Evolutionary conservation across 2,329 filamentous ascomycete genomes (phyloP).

Genomic region (Colletotrichum somersetense): DNA sequence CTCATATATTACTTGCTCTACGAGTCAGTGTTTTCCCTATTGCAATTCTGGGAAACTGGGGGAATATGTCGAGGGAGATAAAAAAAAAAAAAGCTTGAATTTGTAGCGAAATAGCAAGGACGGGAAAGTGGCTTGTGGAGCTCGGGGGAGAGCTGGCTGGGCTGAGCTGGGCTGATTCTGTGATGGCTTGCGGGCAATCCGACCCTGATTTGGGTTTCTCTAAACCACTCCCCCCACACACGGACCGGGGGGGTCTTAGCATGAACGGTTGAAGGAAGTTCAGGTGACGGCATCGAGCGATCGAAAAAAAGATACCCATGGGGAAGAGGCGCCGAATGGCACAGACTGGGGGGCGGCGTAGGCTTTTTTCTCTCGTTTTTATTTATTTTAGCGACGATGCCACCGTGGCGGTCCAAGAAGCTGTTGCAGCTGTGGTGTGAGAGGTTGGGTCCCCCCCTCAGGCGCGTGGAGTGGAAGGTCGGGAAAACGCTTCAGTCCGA

Average conservation of each 20-base stretch:
- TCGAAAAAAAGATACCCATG: neutral
- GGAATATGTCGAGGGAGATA: neutral
- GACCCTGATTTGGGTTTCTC: neutral
- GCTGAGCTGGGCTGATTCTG: neutral
- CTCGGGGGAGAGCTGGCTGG: neutral
- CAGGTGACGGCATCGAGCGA: slow-evolving; percentile 5
- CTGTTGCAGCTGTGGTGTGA: neutral
- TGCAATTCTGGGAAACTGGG: neutral
- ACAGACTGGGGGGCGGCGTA: slow-evolving; percentile 10
- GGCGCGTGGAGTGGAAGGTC: no score
- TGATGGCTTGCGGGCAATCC: no score
- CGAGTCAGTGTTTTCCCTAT: slow-evolving; percentile 12
- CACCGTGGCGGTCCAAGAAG: neutral
- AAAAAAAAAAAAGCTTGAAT: neutral
- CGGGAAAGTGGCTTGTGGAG: neutral
- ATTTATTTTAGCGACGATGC: neutral
- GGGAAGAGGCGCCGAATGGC: slow-evolving; percentile 17
- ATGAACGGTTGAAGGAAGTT: neutral
- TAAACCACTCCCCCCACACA: neutral
- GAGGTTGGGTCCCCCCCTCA: slow-evolving; percentile 13
- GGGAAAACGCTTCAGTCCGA: neutral
- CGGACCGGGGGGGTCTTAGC: neutral
- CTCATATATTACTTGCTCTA: neutral
- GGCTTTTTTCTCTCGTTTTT: no score
- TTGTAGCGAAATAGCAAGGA: neutral